A percentile compares a stretch with the other conserved stretches of the same genome.
Evolutionary conservation across 1,139 yeast species (phyloP).

Genomic region (Yamadazyma trypodendri): DNA sequence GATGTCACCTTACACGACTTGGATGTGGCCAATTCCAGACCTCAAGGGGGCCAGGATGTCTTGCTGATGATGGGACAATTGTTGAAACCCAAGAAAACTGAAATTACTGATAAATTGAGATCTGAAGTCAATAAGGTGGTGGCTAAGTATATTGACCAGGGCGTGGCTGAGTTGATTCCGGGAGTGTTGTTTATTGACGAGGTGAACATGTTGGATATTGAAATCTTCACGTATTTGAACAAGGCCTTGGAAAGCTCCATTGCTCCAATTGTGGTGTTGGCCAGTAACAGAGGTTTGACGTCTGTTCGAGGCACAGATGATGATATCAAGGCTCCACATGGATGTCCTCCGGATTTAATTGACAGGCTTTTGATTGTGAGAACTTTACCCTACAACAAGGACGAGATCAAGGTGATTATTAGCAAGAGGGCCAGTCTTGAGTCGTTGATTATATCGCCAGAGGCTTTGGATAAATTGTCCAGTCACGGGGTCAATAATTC

Average conservation of each 20-base stretch:
- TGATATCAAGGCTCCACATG: conserved; percentile 84
- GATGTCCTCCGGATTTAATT: conserved; percentile 91
- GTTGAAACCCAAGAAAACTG: conserved; percentile 96
- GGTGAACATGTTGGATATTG: conserved; percentile 96
- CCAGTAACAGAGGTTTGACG: conserved; percentile 93
- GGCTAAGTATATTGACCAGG: conserved; percentile 94
- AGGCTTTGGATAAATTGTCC: conserved; percentile 73
- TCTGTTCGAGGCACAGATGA: conserved; percentile 91
- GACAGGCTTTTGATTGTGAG: conserved; percentile 90
- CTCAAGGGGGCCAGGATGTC: conserved; percentile 99
- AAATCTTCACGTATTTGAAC: conserved; percentile 90
- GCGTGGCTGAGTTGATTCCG: conserved; percentile 96
- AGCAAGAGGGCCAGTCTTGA: conserved; percentile 80
- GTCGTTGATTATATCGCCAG: conserved; percentile 58
- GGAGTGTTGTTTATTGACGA: conserved; percentile 98
- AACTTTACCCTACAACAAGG: conserved; percentile 81
- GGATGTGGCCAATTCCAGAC: conserved; percentile 94
- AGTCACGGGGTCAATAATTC: conserved; percentile 72
- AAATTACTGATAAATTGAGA: conserved; percentile 93
- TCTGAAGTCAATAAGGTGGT: conserved; percentile 94
- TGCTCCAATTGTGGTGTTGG: conserved; percentile 93
- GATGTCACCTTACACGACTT: conserved; percentile 95
- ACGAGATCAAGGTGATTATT: conserved; percentile 80
- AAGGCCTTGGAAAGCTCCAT: conserved; percentile 88
- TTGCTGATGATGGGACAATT: conserved; percentile 98